Conservation (phyloP, 768 basidiomycete genomes). For the Suillus paluster region DNA sequence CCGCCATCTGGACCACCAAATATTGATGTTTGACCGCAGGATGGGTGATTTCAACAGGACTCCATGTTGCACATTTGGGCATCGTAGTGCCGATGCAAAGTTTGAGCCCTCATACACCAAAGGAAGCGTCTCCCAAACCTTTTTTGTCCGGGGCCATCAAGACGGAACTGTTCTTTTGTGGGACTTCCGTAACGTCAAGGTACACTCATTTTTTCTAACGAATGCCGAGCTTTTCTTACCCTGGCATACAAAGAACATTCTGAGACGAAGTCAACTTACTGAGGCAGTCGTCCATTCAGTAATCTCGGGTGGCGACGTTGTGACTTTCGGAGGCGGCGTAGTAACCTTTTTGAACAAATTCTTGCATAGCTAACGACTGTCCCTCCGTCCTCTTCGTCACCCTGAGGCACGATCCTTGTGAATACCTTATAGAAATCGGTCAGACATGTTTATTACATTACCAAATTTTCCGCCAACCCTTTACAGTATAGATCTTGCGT, state of each 20-base stretch:
- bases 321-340: constrained; percentile 44
- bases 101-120: constrained; percentile 35
- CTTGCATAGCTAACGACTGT: constrained; percentile 17
- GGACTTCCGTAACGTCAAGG: constrained; percentile 55
- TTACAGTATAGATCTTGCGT: constrained; percentile 4
- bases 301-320: constrained; percentile 43
- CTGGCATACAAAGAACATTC: constrained; percentile 37
- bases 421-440: not conserved
- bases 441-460: constrained; percentile 8
- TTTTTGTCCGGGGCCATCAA: constrained; percentile 51
- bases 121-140: constrained; percentile 44
- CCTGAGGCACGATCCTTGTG: not conserved
- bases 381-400: not conserved
- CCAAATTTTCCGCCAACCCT: not conserved
- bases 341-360: constrained; percentile 45
- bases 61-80: constrained; percentile 51
- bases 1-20: constrained; percentile 52
- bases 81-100: constrained; percentile 32
- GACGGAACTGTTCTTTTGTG: constrained; percentile 50
- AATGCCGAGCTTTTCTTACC: constrained; percentile 23
- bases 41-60: constrained; percentile 41
- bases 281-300: constrained; percentile 44
- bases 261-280: constrained; percentile 35
- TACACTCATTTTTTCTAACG: constrained; percentile 25
- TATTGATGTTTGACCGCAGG: constrained; percentile 53